These are phyloP conservation scores for Tylopilus intermedius DNA, from an alignment of 768 basidiomycete genomes.

Conservation along the genomic window DNA sequence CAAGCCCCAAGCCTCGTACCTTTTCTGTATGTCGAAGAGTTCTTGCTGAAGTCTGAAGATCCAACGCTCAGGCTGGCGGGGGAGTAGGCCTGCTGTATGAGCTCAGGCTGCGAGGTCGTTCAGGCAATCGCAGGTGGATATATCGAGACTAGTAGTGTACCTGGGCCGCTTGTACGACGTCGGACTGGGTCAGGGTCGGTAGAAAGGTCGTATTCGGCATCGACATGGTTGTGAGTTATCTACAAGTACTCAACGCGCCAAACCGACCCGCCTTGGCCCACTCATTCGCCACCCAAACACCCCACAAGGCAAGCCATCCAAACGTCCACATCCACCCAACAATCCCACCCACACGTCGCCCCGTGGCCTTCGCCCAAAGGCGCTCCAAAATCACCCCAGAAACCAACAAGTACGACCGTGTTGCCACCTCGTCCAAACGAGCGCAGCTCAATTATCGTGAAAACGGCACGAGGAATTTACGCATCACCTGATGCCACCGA, in stretches of 20 bases:
- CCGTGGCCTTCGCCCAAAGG: slow-evolving; percentile 39
- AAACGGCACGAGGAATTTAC: slow-evolving; percentile 48
- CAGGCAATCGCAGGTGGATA: slow-evolving; percentile 4
- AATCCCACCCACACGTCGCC: slow-evolving; percentile 41
- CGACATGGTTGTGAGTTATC: slow-evolving; percentile 12
- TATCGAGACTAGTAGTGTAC: slow-evolving; percentile 34
- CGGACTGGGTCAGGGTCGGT: slow-evolving; percentile 46
- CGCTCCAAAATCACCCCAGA: slow-evolving; percentile 49
- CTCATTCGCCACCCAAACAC: slow-evolving; percentile 43
- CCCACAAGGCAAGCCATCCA: slow-evolving; percentile 47
- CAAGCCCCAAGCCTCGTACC: slow-evolving; percentile 79
- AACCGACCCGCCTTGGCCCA: slow-evolving; percentile 18
- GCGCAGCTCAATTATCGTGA: slow-evolving; percentile 47
- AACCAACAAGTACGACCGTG: slow-evolving; percentile 37
- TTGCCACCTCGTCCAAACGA: slow-evolving; percentile 35
- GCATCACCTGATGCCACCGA: slow-evolving; percentile 66
- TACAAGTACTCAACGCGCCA: background rate
- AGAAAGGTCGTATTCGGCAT: slow-evolving; percentile 38
- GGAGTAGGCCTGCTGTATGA: slow-evolving; percentile 66
- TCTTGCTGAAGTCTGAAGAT: slow-evolving; percentile 64
- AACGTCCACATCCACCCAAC: slow-evolving; percentile 50
- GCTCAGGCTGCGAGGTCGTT: slow-evolving; percentile 38
- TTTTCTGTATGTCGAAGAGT: slow-evolving; percentile 71
- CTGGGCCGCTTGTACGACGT: slow-evolving; percentile 56
- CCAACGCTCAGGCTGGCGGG: slow-evolving; percentile 45